Evolutionary conservation across 306 rosid genomes (phyloP).

Genomic region (Quercus gilva): DNA sequence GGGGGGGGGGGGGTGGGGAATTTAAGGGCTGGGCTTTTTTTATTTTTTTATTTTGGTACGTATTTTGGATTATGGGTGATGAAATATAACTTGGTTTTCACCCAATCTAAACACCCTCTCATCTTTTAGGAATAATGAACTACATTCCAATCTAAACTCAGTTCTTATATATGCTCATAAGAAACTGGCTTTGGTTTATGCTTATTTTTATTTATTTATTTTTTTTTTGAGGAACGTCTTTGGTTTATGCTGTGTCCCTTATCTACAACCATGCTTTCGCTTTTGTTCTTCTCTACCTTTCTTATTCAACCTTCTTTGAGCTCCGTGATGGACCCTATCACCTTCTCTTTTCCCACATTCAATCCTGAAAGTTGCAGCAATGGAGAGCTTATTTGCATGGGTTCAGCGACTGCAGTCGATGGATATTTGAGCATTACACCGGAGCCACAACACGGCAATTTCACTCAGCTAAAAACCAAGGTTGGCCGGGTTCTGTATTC

Average conservation of each 20-base stretch:
- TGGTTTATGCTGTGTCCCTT: no score
- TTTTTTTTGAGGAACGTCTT: no score
- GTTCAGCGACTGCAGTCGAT: conserved; percentile 37
- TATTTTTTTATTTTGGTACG: no score
- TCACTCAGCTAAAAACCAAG: conserved; percentile 17
- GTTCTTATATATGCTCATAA: no score
- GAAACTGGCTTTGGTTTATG: no score
- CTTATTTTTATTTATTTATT: no score
- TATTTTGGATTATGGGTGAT: no score
- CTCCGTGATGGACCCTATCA: not conserved
- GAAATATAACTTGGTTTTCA: not conserved
- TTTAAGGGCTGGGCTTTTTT: no score
- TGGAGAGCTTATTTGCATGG: conserved; percentile 53
- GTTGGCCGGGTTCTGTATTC: conserved; percentile 51
- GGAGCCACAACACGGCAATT: conserved; percentile 31
- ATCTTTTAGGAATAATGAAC: no score
- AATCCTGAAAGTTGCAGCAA: conserved; percentile 43
- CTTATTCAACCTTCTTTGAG: conserved; percentile 3
- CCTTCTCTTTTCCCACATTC: conserved; percentile 49
- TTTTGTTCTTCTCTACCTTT: conserved; percentile 23
- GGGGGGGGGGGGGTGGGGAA: no score
- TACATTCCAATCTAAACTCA: no score
- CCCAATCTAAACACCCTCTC: not conserved
- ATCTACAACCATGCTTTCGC: conserved; percentile 7
- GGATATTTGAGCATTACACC: conserved; percentile 50